Percentiles rank a stretch among this genome's conserved stretches.
Evolutionary conservation across 805 yeast species (phyloP).

Genomic region (Yarrowia bubula): DNA sequence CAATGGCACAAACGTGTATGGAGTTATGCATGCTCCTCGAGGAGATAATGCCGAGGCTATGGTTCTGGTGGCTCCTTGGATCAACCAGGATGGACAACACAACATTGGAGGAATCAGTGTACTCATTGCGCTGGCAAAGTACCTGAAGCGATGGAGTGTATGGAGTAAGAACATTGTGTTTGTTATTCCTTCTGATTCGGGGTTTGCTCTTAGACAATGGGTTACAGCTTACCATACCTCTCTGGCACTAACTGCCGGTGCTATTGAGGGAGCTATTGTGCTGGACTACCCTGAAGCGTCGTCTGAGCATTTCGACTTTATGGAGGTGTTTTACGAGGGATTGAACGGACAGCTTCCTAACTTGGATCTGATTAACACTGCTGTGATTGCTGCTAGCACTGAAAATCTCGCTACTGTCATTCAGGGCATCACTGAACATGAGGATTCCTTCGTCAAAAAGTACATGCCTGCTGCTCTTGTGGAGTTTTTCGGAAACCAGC

Average conservation of each 20-base stretch:
- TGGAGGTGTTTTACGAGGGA: slow-evolving; percentile 81
- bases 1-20: slow-evolving; percentile 59
- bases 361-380: slow-evolving; percentile 82
- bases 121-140: slow-evolving; percentile 69
- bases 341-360: slow-evolving; percentile 95
- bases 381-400: slow-evolving; percentile 66
- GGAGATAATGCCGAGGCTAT: slow-evolving; percentile 97
- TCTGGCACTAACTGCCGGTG: slow-evolving; percentile 85
- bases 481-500: slow-evolving; percentile 6
- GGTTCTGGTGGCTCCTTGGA: slow-evolving; percentile 88
- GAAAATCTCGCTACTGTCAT: slow-evolving; percentile 71
- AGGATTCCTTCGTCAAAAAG: background rate
- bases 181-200: slow-evolving; percentile 74
- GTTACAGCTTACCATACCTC: slow-evolving; percentile 89
- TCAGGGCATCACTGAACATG: slow-evolving; percentile 46
- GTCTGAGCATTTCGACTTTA: slow-evolving; percentile 64
- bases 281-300: slow-evolving; percentile 67
- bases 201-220: slow-evolving; percentile 74
- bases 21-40: slow-evolving; percentile 84
- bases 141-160: slow-evolving; percentile 78
- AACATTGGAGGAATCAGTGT: slow-evolving; percentile 82
- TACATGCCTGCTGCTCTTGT: background rate
- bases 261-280: slow-evolving; percentile 85
- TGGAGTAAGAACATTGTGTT: slow-evolving; percentile 95
- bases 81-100: slow-evolving; percentile 56